phyloP scores from a whole-genome alignment of 2,329 filamentous ascomycete species.

The Phaeophleospora eucalypticola region DNA sequence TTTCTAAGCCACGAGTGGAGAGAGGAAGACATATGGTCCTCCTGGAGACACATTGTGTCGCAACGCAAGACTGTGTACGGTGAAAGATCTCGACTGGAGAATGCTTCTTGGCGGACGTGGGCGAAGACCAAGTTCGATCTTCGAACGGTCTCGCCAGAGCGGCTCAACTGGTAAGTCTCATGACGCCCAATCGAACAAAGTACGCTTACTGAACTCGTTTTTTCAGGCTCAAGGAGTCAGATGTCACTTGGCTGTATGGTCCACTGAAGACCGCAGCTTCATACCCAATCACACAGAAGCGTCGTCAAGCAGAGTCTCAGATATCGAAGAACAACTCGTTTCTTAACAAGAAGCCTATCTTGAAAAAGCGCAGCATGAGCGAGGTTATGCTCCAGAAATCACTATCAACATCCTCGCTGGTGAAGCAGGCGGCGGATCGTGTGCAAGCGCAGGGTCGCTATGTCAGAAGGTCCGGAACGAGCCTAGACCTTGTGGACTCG shows the following conservation, averaged over 20 bases:
- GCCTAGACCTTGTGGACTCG: conserved; percentile 64
- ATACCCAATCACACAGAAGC: conserved; percentile 47
- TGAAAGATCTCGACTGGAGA: conserved; percentile 78
- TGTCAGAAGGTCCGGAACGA: conserved; percentile 45
- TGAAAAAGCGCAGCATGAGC: conserved; percentile 96
- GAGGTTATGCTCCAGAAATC: conserved; percentile 91
- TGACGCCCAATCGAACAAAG: not conserved
- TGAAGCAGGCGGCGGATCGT: conserved; percentile 84
- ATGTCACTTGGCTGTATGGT: conserved; percentile 96
- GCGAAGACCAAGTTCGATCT: conserved; percentile 85
- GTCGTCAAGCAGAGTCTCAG: conserved; percentile 49
- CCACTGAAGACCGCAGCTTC: conserved; percentile 72
- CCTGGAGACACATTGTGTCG: conserved; percentile 88
- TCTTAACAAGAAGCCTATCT: conserved; percentile 78
- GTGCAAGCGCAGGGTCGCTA: conserved; percentile 70
- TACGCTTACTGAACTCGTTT: conserved; percentile 29
- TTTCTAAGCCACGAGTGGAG: conserved; percentile 90
- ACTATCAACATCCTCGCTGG: conserved; percentile 77
- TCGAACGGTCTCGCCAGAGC: conserved; percentile 83
- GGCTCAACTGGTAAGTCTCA: conserved; percentile 76
- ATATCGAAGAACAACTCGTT: conserved; percentile 64
- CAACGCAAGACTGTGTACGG: conserved; percentile 68
- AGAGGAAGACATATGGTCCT: conserved; percentile 96
- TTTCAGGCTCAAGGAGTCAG: conserved; percentile 86
- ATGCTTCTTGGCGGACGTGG: conserved; percentile 97